These are phyloP conservation scores for Pseudogymnoascus pannorum DNA, from an alignment of 2,329 filamentous ascomycete species.

Conservation along the genomic window DNA sequence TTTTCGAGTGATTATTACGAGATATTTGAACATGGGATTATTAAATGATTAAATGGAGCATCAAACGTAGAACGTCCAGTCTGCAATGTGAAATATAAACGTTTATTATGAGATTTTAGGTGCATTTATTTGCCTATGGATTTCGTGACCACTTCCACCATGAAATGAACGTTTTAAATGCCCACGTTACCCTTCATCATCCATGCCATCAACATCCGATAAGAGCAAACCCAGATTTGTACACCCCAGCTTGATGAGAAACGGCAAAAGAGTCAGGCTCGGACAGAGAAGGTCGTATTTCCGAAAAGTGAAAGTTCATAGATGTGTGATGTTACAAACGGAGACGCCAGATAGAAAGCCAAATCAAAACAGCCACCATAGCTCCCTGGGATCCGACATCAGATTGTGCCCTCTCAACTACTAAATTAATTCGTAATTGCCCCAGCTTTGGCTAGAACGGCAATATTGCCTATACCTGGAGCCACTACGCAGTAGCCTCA, in stretches of 20 bases:
- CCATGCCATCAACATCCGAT: conserved; percentile 2
- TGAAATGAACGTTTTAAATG: neutral
- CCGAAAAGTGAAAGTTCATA: neutral
- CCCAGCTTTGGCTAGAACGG: conserved; percentile 6
- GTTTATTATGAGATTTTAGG: conserved; percentile 3
- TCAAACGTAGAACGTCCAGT: neutral
- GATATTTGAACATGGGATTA: neutral
- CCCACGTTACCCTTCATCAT: neutral
- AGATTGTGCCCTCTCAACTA: conserved; percentile 3
- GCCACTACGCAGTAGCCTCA: conserved; percentile 1
- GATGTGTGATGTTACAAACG: conserved; percentile 8
- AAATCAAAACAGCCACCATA: conserved; percentile 9
- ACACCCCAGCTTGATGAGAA: conserved; percentile 4
- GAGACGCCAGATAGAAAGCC: conserved; percentile 6
- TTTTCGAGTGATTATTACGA: neutral
- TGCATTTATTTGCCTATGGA: conserved; percentile 8
- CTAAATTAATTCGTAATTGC: conserved; percentile 7
- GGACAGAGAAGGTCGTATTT: conserved; percentile 3
- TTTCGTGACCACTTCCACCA: neutral
- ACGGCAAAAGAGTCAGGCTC: conserved; percentile 1
- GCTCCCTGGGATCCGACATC: neutral
- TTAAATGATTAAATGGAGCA: neutral
- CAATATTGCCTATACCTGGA: neutral
- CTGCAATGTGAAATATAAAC: neutral
- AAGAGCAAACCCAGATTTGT: conserved; percentile 4